Evolutionary conservation across 2,329 filamentous ascomycete species (phyloP), one percentile per base, ranked within the genome.

Genomic region (Fonsecaea pedrosoi): DNA sequence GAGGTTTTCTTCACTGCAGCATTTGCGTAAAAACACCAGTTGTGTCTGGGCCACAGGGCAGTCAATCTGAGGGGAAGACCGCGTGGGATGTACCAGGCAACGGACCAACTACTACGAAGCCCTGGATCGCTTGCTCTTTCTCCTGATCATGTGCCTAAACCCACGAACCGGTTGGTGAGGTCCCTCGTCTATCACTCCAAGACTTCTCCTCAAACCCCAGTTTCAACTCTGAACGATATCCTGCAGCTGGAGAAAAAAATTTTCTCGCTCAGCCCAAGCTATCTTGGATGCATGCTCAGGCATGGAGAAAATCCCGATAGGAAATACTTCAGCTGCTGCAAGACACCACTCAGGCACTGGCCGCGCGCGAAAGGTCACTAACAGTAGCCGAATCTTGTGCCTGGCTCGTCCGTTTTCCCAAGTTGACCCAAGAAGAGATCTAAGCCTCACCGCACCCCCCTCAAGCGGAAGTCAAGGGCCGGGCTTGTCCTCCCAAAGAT

Each of bases 1-100:
- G 34, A 30, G 25, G 48, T 53, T 40, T 66, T 42, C 63, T 68
- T 65, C 59, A 63, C 66, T 59, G 62, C 63, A 63, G 45, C 38
- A 53, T 68, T 65, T 65, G 59, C 55, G 62, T 68, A 25, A 65
- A 67, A 68, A 21, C 40, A 13, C 10, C 18, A 50, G 25, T 35
- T 15, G n/a, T 12, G 57, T 45, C 40, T 60, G 38, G 57, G 25
- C 25, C 38, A 50, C 15, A 25, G 45, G 45, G 21, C 45, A 48
- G 57, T 7, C 40, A 35, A 50, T 45, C 18, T 50, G 42, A 50
- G 57, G 38, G 32, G 57, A 45, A 42, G 25, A 21, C 40, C 18
- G 54, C 45, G 60, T 48, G 54, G 54, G 55, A 55, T 58, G 45
- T 25, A 45, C 35, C 30, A 18, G 34, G 15, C 25, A 48, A 37